Evolutionary conservation across 805 yeast species (phyloP).

Genomic region (Cephaloascus fragrans): DNA sequence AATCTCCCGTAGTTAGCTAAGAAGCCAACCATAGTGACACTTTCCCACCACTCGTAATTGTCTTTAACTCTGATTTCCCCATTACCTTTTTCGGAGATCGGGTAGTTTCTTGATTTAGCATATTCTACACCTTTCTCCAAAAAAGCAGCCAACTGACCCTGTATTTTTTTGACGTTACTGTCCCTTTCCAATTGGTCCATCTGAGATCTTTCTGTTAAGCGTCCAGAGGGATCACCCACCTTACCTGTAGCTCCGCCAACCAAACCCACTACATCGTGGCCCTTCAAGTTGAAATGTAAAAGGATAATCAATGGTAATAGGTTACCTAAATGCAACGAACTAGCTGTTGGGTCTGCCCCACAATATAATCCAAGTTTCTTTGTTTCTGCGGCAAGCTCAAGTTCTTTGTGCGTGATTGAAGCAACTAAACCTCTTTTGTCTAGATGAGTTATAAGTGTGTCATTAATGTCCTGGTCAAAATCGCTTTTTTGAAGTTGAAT

Average conservation of each 20-base stretch:
- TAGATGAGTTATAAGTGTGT: constrained; percentile 30
- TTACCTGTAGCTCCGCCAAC: constrained; percentile 95
- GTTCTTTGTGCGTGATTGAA: constrained; percentile 23
- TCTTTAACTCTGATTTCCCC: constrained; percentile 42
- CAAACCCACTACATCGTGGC: constrained; percentile 74
- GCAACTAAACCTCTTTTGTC: constrained; percentile 37
- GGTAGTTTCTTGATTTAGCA: constrained; percentile 41
- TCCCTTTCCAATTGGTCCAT: constrained; percentile 44
- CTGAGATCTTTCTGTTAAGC: constrained; percentile 60
- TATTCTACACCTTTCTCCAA: constrained; percentile 53
- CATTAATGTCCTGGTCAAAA: constrained; percentile 16
- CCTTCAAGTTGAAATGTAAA: constrained; percentile 74
- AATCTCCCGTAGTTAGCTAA: constrained; percentile 66
- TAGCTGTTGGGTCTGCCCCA: constrained; percentile 96
- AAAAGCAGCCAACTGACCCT: constrained; percentile 51
- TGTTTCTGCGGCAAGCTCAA: constrained; percentile 10
- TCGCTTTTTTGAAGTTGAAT: constrained; percentile 6
- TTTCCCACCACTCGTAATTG: constrained; percentile 82
- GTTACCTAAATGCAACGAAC: constrained; percentile 84
- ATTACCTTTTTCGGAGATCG: constrained; percentile 9
- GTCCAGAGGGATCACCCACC: constrained; percentile 96
- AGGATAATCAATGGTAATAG: constrained; percentile 78
- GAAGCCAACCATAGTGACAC: constrained; percentile 67
- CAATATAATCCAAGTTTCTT: constrained; percentile 58
- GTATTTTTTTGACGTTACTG: constrained; percentile 50